Evolutionary conservation across 192 early-diverging fungal species (phyloP).

Genomic region (Powellomyces hirtus): DNA sequence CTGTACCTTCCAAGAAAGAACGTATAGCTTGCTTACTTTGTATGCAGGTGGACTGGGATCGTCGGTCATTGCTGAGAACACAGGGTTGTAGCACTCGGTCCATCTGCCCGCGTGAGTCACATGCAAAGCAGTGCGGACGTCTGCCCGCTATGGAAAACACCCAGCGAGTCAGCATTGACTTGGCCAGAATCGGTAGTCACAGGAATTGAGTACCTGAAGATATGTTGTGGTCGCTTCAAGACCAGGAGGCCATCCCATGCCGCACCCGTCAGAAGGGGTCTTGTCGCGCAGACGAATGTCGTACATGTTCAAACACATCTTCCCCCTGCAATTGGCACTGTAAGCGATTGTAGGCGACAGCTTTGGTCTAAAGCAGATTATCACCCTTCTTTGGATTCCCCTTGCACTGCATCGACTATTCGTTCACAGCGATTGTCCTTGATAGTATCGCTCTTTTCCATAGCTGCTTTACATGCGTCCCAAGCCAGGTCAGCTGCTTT

Average conservation of each 20-base stretch:
- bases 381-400: slow-evolving; percentile 22
- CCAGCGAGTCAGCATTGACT: too few relatives aligned
- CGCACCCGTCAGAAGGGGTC: slow-evolving; percentile 50
- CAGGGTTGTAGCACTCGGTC: slow-evolving; percentile 62
- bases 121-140: slow-evolving; percentile 59
- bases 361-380: not conserved
- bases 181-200: too few relatives aligned
- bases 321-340: slow-evolving; percentile 2
- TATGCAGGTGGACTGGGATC: slow-evolving; percentile 60
- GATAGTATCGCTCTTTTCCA: slow-evolving; percentile 17
- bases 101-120: slow-evolving; percentile 46
- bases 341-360: not conserved
- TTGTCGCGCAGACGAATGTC: slow-evolving; percentile 63
- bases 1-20: too few relatives aligned
- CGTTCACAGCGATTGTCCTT: slow-evolving; percentile 41
- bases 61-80: slow-evolving; percentile 37
- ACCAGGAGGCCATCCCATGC: slow-evolving; percentile 48
- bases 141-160: slow-evolving; percentile 49
- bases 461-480: slow-evolving; percentile 21
- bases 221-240: slow-evolving; percentile 39
- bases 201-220: slow-evolving; percentile 18
- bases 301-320: slow-evolving; percentile 70
- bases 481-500: slow-evolving; percentile 3
- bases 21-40: slow-evolving; percentile 35
- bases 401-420: slow-evolving; percentile 41